These are phyloP conservation scores for Penicillium tannophilum DNA, from an alignment of 495 filamentous ascomycete genomes.

Conservation along the genomic window DNA sequence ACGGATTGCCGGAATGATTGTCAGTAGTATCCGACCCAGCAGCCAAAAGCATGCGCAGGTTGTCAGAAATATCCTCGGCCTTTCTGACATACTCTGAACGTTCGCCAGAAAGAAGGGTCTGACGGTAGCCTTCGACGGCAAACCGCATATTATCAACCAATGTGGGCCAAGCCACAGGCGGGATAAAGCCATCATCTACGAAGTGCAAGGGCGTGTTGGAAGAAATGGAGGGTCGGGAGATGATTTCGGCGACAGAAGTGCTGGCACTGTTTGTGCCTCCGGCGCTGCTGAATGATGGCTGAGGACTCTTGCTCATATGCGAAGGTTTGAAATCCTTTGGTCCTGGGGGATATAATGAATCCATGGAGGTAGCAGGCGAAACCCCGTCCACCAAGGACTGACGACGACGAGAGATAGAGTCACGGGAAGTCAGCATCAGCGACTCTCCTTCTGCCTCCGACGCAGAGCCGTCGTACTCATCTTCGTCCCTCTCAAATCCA, in stretches of 20 bases:
- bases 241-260: constrained; percentile 39
- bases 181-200: constrained; percentile 76
- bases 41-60: constrained; percentile 87
- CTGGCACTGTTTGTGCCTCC: constrained; percentile 31
- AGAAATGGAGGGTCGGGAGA: constrained; percentile 52
- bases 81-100: constrained; percentile 87
- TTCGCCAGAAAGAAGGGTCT: constrained; percentile 76
- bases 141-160: constrained; percentile 88
- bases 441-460: constrained; percentile 80
- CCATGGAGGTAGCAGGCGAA: constrained; percentile 89
- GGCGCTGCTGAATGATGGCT: constrained; percentile 28
- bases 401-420: constrained; percentile 59
- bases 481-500: constrained; percentile 80
- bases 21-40: constrained; percentile 96
- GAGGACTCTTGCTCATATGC: constrained; percentile 24
- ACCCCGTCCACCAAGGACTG: constrained; percentile 73
- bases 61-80: constrained; percentile 97
- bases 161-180: constrained; percentile 81
- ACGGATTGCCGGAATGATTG: constrained; percentile 97
- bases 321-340: constrained; percentile 25
- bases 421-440: constrained; percentile 60
- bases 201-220: constrained; percentile 75
- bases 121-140: constrained; percentile 83
- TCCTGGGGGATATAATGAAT: constrained; percentile 69
- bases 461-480: constrained; percentile 81